Evolutionary conservation across 2,329 filamentous ascomycete species (phyloP).

Genomic region (Hymenoscyphus albidus): DNA sequence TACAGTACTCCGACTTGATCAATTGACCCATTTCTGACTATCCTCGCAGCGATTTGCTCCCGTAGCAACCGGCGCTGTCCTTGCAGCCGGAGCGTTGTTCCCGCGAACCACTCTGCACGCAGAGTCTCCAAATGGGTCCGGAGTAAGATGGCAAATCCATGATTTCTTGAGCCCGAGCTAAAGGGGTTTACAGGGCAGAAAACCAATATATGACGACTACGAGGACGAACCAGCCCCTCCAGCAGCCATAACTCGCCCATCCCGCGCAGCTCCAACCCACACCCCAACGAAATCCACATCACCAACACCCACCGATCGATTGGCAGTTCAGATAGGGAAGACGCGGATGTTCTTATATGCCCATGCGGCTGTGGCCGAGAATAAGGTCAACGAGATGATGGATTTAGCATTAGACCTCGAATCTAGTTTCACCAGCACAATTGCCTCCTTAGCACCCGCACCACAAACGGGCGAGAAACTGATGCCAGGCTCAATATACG

Average conservation of each 20-base stretch:
- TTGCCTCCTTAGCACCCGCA: slow-evolving; percentile 83
- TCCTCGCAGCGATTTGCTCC: slow-evolving; percentile 45
- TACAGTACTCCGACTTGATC: slow-evolving; percentile 6
- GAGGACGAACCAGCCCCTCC: slow-evolving; percentile 41
- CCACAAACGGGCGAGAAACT: slow-evolving; percentile 83
- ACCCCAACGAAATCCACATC: slow-evolving; percentile 36
- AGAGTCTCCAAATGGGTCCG: slow-evolving; percentile 38
- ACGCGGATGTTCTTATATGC: slow-evolving; percentile 77
- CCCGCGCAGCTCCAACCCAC: slow-evolving; percentile 23
- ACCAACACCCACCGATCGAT: slow-evolving; percentile 83
- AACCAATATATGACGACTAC: slow-evolving; percentile 78
- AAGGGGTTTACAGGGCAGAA: slow-evolving; percentile 43
- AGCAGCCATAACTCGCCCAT: slow-evolving; percentile 24
- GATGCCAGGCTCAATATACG: slow-evolving; percentile 86
- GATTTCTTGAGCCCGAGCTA: background rate
- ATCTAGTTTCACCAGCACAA: slow-evolving; percentile 81
- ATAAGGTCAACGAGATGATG: slow-evolving; percentile 77
- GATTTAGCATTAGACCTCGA: slow-evolving; percentile 80
- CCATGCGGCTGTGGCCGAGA: slow-evolving; percentile 71
- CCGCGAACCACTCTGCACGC: slow-evolving; percentile 45
- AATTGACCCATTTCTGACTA: slow-evolving; percentile 22
- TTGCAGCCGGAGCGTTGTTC: slow-evolving; percentile 44
- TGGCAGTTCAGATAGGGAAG: slow-evolving; percentile 76
- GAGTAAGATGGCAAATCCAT: slow-evolving; percentile 19
- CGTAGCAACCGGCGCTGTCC: slow-evolving; percentile 36